Evolutionary conservation across 371 early-diverging fungal genomes (phyloP).

Genomic region (Mucor mucedo): DNA sequence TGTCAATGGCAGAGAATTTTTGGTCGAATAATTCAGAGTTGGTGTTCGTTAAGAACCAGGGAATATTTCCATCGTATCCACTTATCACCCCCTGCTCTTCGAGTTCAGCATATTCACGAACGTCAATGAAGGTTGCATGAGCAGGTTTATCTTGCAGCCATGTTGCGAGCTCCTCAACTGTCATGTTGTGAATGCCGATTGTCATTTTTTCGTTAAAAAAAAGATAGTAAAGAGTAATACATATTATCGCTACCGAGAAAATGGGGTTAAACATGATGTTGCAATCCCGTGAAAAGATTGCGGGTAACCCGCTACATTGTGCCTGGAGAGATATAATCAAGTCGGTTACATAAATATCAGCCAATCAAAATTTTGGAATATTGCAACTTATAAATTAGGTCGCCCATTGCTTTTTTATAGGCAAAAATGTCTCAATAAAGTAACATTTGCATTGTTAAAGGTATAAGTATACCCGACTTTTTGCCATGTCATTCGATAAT

Average conservation of each 20-base stretch:
- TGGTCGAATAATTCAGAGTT: slow-evolving; percentile 25
- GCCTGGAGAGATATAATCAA: background rate
- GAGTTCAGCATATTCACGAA: slow-evolving; percentile 37
- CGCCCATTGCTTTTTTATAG: too few relatives aligned
- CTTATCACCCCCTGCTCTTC: slow-evolving; percentile 33
- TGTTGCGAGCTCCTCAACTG: slow-evolving; percentile 12
- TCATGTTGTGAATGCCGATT: background rate
- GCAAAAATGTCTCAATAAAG: too few relatives aligned
- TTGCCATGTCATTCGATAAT: too few relatives aligned
- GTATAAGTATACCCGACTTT: too few relatives aligned
- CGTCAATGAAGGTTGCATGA: slow-evolving; percentile 29
- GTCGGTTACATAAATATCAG: background rate
- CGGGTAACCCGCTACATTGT: background rate
- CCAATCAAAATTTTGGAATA: too few relatives aligned
- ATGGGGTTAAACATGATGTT: background rate
- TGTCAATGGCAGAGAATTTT: slow-evolving; percentile 27
- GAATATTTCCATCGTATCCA: slow-evolving; percentile 37
- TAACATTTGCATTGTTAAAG: too few relatives aligned
- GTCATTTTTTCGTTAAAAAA: slow-evolving; percentile 4
- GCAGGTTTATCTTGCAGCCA: slow-evolving; percentile 11
- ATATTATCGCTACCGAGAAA: too few relatives aligned
- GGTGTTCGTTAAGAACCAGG: slow-evolving; percentile 28
- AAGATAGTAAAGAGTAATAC: background rate
- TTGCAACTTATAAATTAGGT: too few relatives aligned
- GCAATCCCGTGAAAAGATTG: background rate